Evolutionary conservation across 1,284 basidiomycete genomes (phyloP).

Genomic region (Ceratorhiza oryzae-sativae): DNA sequence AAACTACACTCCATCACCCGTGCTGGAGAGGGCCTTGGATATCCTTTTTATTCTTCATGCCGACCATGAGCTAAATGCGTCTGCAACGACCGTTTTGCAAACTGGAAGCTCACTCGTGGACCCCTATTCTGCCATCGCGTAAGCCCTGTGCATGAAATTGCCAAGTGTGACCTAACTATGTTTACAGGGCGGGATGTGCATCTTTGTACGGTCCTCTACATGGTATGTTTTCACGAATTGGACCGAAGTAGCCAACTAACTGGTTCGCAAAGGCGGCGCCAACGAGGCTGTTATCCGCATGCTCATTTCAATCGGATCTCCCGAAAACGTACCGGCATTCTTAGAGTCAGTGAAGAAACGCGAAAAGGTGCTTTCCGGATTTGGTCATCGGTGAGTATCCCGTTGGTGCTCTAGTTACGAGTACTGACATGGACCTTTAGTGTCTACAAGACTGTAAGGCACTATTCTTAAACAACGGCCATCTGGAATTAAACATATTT

Average conservation of each 20-base stretch:
- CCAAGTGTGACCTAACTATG: neutral
- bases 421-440: constrained; percentile 48
- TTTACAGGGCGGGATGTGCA: constrained; percentile 74
- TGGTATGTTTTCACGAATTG: constrained; percentile 52
- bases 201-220: constrained; percentile 85
- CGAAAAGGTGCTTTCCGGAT: constrained; percentile 85
- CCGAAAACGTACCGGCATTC: constrained; percentile 83
- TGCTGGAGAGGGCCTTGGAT: constrained; percentile 84
- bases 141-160: constrained; percentile 46
- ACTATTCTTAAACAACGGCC: too few relatives aligned
- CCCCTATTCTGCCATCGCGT: constrained; percentile 85
- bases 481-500: neutral
- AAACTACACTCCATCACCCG: constrained; percentile 78
- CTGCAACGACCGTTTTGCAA: constrained; percentile 82
- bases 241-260: neutral
- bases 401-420: neutral
- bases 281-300: constrained; percentile 91
- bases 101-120: constrained; percentile 87
- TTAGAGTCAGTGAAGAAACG: constrained; percentile 83
- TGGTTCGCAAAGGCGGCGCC: constrained; percentile 64
- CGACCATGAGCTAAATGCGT: constrained; percentile 87
- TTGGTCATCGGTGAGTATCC: constrained; percentile 73
- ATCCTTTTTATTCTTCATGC: constrained; percentile 86
- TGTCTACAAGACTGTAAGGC: constrained; percentile 76
- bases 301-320: constrained; percentile 79